Evolutionary conservation across 2,329 filamentous ascomycete species (phyloP).

Genomic region (Fusarium tjaetaba): DNA sequence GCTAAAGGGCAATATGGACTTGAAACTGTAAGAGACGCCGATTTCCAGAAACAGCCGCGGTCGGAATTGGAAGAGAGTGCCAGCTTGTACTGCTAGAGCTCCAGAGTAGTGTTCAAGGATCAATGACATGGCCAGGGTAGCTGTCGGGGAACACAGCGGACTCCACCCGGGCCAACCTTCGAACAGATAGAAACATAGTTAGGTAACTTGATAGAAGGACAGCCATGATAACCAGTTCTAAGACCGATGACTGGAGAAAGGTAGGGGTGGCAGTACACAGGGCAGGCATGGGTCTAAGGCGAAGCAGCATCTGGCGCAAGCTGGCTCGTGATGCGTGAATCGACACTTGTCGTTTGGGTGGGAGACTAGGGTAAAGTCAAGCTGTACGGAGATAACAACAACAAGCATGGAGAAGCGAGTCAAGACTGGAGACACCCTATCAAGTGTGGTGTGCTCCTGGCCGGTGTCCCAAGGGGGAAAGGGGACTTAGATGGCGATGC

Average conservation of each 20-base stretch:
- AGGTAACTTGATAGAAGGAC: slow-evolving; percentile 17
- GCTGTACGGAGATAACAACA: slow-evolving; percentile 8
- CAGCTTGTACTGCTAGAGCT: slow-evolving; percentile 41
- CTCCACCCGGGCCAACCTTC: slow-evolving; percentile 24
- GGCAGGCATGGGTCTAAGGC: slow-evolving; percentile 25
- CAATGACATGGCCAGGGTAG: slow-evolving; percentile 29
- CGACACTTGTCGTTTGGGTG: slow-evolving; percentile 30
- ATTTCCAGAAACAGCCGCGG: slow-evolving; percentile 4
- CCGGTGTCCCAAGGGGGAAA: slow-evolving; percentile 40
- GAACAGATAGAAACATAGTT: slow-evolving; percentile 23
- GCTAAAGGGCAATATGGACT: slow-evolving; percentile 28
- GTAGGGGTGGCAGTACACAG: slow-evolving; percentile 16
- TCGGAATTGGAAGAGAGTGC: slow-evolving; percentile 18
- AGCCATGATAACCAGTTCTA: slow-evolving; percentile 14
- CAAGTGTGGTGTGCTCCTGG: slow-evolving; percentile 19
- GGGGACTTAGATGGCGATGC: slow-evolving; percentile 17
- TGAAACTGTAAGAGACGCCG: slow-evolving; percentile 33
- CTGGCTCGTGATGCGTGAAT: slow-evolving; percentile 38
- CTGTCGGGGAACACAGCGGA: slow-evolving; percentile 21
- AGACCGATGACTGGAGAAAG: slow-evolving; percentile 16
- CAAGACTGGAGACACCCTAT: slow-evolving; percentile 18
- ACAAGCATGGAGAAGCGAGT: slow-evolving; percentile 25
- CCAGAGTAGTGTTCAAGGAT: slow-evolving; percentile 37
- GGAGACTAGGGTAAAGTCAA: slow-evolving; percentile 19
- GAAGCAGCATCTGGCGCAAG: slow-evolving; percentile 38